Conservation (phyloP, 2,329 filamentous ascomycete species). For the Aspergillus sp. region DNA sequence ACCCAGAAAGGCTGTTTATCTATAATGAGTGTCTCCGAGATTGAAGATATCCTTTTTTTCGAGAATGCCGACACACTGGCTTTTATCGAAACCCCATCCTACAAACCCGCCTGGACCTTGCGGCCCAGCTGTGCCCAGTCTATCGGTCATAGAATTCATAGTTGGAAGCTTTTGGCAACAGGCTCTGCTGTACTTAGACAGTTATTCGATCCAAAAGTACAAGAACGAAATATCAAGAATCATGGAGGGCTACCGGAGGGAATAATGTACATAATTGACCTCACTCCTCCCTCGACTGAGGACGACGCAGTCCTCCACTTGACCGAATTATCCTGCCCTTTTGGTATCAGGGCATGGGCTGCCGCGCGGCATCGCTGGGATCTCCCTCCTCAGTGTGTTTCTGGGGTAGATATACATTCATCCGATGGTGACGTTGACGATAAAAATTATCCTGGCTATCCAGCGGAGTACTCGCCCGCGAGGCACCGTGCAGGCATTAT, state of each 20-base stretch:
- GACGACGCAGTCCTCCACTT: conserved; percentile 62
- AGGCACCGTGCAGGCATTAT: conserved; percentile 66
- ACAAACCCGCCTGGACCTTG: conserved; percentile 13
- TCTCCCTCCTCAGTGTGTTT: conserved; percentile 47
- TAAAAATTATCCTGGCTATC: conserved; percentile 15
- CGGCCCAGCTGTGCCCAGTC: conserved; percentile 15
- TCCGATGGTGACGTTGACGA: conserved; percentile 8
- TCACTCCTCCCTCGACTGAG: conserved; percentile 62
- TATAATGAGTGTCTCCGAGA: not conserved
- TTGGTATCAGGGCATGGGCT: conserved; percentile 58
- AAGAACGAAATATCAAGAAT: conserved; percentile 30
- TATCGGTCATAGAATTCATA: conserved; percentile 36
- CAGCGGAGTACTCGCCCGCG: conserved; percentile 61
- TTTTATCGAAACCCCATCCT: conserved; percentile 35
- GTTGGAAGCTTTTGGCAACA: conserved; percentile 30
- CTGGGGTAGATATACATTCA: conserved; percentile 49
- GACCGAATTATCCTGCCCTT: conserved; percentile 59
- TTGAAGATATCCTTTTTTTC: conserved; percentile 9
- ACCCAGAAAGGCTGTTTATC: not conserved
- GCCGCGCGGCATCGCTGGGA: conserved; percentile 37
- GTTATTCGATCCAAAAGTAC: conserved; percentile 29
- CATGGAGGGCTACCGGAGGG: conserved; percentile 36
- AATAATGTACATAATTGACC: conserved; percentile 61
- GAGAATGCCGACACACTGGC: conserved; percentile 38
- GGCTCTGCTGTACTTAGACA: conserved; percentile 31